Evolutionary conservation across 306 rosid genomes (phyloP).

Genomic region (Prunus dulcis): DNA sequence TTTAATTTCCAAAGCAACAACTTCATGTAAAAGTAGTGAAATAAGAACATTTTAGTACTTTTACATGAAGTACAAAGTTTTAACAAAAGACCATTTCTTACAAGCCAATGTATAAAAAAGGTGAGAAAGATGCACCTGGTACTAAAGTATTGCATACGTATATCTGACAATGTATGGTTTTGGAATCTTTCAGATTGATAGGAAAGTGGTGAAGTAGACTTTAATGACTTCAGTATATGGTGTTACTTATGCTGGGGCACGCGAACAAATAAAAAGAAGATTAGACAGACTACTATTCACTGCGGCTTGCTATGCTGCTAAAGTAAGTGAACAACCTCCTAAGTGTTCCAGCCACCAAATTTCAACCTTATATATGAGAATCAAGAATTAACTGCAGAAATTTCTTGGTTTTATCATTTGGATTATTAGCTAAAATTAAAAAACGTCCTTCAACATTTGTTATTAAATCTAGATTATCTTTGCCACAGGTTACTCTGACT

Average conservation of each 20-base stretch:
- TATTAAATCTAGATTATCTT: background rate
- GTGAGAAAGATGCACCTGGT: background rate
- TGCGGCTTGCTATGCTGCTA: constrained; percentile 82
- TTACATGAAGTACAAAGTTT: background rate
- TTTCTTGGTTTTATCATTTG: constrained; percentile 13
- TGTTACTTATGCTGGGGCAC: constrained; percentile 80
- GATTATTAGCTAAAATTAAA: background rate
- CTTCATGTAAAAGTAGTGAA: too few species aligned
- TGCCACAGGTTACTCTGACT: constrained; percentile 69
- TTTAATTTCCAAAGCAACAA: too few species aligned
- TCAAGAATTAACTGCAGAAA: background rate
- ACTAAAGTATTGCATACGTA: background rate
- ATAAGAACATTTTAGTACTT: too few species aligned
- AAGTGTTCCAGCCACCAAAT: background rate
- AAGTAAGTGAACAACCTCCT: constrained; percentile 44
- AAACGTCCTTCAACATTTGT: background rate
- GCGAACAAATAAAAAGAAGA: constrained; percentile 84
- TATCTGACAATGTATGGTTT: constrained; percentile 16
- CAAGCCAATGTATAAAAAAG: background rate
- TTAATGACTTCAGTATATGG: constrained; percentile 94
- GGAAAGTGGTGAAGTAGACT: constrained; percentile 83
- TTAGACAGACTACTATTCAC: constrained; percentile 53
- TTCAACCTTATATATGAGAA: background rate
- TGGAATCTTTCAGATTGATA: constrained; percentile 65
- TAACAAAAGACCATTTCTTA: background rate